These are phyloP conservation scores for Leucogyrophana mollusca DNA, from an alignment of 768 basidiomycete genomes.

Conservation along the genomic window DNA sequence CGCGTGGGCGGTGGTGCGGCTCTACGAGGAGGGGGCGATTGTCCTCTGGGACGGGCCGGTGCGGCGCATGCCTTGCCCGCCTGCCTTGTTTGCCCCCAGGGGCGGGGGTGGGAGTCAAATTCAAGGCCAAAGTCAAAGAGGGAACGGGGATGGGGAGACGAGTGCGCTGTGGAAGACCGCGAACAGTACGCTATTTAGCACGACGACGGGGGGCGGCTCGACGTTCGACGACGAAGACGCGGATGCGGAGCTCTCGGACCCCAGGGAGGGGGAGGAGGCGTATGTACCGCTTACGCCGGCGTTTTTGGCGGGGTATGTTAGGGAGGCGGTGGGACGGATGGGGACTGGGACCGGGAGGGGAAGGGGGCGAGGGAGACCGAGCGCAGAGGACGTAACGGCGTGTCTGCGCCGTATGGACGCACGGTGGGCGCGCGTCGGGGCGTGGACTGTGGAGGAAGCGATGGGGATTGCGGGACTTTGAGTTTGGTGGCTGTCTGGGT, in stretches of 20 bases:
- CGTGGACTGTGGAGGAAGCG: conserved; percentile 64
- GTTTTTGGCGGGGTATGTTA: conserved; percentile 48
- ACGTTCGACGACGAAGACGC: conserved; percentile 28
- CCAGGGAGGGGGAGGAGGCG: conserved; percentile 55
- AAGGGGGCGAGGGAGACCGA: conserved; percentile 12
- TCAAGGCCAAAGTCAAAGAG: too few species aligned
- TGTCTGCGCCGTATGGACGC: conserved; percentile 52
- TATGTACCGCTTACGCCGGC: conserved; percentile 60
- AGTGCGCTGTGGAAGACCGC: conserved; percentile 50
- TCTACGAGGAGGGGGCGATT: conserved; percentile 72
- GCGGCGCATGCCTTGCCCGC: conserved; percentile 28
- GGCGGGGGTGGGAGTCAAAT: conserved; percentile 8
- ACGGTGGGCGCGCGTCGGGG: conserved; percentile 63
- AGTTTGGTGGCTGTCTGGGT: too few species aligned
- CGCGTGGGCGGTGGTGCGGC: conserved; percentile 57
- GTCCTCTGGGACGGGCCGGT: conserved; percentile 63
- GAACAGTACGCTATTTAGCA: conserved; percentile 22
- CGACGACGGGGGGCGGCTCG: conserved; percentile 24
- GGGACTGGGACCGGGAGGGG: conserved; percentile 11
- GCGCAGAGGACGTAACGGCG: conserved; percentile 39
- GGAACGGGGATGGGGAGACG: conserved; percentile 20
- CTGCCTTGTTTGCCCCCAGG: too few species aligned
- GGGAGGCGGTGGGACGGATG: conserved; percentile 41
- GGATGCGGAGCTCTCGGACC: conserved; percentile 59
- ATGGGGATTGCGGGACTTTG: conserved; percentile 34